Base-by-base conservation (phyloP, 768 basidiomycete species). In the Suillus placidus region DNA sequence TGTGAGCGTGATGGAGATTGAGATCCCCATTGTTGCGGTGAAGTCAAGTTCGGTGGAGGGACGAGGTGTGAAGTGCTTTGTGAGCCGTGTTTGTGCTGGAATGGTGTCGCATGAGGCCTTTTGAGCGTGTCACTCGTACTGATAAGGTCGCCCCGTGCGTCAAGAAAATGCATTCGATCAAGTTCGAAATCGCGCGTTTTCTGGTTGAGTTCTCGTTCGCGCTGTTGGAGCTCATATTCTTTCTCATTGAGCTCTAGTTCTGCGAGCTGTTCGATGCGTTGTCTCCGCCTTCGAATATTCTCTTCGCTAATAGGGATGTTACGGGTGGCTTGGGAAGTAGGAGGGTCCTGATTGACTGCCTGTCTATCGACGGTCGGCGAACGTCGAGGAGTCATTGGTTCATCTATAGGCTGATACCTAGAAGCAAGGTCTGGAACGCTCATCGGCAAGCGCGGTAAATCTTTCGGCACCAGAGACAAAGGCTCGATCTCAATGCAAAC, bases 361-460 rank as follows among this genome's bases (percentile, higher is more conserved):
- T 76, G 76, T 34, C 74, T 70, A 37, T 73, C 71, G 13, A 67
- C 60, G 12, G 72, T 71, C 0, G 83, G 80, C 1, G 83, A 83
- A 7, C 67, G 68, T 16, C 78, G 79, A 20, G 86, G 82, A 4
- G 83, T 82, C n/a, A 78, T 69, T 54, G 79, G 81, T 14, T 73
- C 75, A 32, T 84, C 84, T 2, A 71, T 62, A 7, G 84, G 74
- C 69, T 86, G 83, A 68, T 90, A 93, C 38, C 86, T 85, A 45
- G 82, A 83, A 3, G 90, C 89, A 14, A 92, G 77, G 67, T 86
- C 82, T 10, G 81, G 84, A 32, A 91, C 90, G 52, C 87, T 90
- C 61, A 85, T 74, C 1, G 89, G 87, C 32, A 90, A 74, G 20
- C 85, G 85, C 40, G 89, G 90, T 13, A 88, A 70, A 60, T 91